These are phyloP conservation scores for Blumeria graminis DNA, from an alignment of 2,329 filamentous ascomycete genomes.

Conservation along the genomic window DNA sequence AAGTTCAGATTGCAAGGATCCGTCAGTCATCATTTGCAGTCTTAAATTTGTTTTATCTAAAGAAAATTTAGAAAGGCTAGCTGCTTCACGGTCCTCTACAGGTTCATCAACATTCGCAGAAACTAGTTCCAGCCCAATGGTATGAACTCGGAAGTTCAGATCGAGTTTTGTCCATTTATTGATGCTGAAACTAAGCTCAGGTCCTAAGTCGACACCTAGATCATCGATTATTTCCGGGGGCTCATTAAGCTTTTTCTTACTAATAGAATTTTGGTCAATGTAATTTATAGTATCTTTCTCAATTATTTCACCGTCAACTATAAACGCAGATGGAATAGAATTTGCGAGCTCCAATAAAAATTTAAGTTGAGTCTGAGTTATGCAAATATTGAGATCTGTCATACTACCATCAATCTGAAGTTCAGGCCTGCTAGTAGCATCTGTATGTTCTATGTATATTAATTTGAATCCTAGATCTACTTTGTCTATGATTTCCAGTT, in stretches of 20 bases:
- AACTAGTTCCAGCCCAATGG: constrained; percentile 70
- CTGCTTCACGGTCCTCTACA: constrained; percentile 50
- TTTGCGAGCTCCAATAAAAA: constrained; percentile 72
- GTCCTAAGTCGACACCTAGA: constrained; percentile 28
- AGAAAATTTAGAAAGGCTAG: constrained; percentile 81
- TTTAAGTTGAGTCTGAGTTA: constrained; percentile 79
- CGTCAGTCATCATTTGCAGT: constrained; percentile 76
- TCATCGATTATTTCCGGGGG: too few relatives aligned
- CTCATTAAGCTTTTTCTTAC: too few relatives aligned
- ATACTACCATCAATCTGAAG: constrained; percentile 77
- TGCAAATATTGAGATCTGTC: constrained; percentile 73
- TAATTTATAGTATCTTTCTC: constrained; percentile 55
- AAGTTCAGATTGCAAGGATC: constrained; percentile 76
- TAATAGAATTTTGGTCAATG: constrained; percentile 7
- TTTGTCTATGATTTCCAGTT: constrained; percentile 89
- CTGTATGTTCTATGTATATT: constrained; percentile 68
- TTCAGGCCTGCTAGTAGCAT: constrained; percentile 58
- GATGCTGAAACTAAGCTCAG: constrained; percentile 43
- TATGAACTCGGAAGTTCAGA: constrained; percentile 69
- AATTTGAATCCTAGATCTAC: constrained; percentile 86
- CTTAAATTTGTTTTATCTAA: constrained; percentile 83
- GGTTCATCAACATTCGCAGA: constrained; percentile 52
- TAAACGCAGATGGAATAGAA: constrained; percentile 72
- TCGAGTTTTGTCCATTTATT: constrained; percentile 85
- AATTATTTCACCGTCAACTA: constrained; percentile 43